Evolutionary conservation across 1,284 basidiomycete species (phyloP), one percentile per base, ranked within the genome.

Genomic region (Ustilago hordei): DNA sequence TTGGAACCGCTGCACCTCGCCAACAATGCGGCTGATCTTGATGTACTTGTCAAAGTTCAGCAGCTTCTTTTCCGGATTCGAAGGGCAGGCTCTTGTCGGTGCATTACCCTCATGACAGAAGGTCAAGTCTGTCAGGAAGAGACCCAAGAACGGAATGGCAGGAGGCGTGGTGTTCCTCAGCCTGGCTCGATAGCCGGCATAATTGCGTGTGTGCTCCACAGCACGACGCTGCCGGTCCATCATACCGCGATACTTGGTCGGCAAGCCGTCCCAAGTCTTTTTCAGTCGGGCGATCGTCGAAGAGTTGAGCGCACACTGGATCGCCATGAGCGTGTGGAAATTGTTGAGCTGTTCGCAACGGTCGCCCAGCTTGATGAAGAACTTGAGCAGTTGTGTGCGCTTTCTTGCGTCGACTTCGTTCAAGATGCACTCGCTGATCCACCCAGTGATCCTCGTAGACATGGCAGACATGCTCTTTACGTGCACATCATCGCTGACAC

Each of bases 61-160:
- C 55, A 99, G 87, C 84, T 92, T 93, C 86, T 94, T 92, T 57
- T 90, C 90, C 2, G 92, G 89, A 62, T 91, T 91, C 12, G 94
- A 93, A 23, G 69, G 74, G 23, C 70, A 73, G n/a, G 91, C 89
- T 74, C 96, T 90, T 80, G 91, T 90, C 8, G 93, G 92, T 8
- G 94, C 92, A 86, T 98, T 98, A 43, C 96, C 96, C 83, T 97
- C 96, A 60, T 93, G 91, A 81, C 94, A 95, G 87, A 98, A 99
- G 1, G 95, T 98, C 70, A 98, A 90, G 86, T 96, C 94, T 4
- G 94, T 95, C 71, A 95, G 88, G 86, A 94, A 94, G 28, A 95
- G 88, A 52, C 93, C 93, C n/a, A 84, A 64, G 70, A 85, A 86
- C 6, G 84, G 84, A 17, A 86, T 56, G 23, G 83, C 82, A 1